Evolutionary conservation across 2,329 filamentous ascomycete genomes (phyloP), one percentile per base, ranked within the genome.

Genomic region (Aspergillus uvarum): DNA sequence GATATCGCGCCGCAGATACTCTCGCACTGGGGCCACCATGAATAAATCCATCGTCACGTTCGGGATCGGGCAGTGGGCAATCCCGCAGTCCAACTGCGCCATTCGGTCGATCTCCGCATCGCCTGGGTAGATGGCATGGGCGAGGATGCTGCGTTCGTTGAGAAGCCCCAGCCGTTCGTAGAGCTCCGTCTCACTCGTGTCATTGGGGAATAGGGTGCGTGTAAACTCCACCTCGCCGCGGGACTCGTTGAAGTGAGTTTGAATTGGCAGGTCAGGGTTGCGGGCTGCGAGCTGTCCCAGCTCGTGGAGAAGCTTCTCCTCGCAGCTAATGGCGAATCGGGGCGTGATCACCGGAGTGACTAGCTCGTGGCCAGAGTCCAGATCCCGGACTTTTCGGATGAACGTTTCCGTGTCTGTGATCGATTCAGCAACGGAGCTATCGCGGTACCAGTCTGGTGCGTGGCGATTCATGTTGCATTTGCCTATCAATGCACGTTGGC

Each of bases 201-300:
- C 85, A 0, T 78, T 71, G 0, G 85, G 85, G 65, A 87, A 89
- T 2, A 89, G 73, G 0, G 77, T 70, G 7, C 71, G 73, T 0
- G 86, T 89, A 21, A 81, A 80, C 1, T 76, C 64, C 56, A 87
- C 84, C 70, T 89, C 87, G 60, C 86, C 82, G 65, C 80, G 76
- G 0, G 86, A 85, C 68, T 89, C 87, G 70, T 87, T 85, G 76
- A 89, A 88, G 69, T 89, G 87, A 3, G 86, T 89, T 72, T 89
- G 87, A 32, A 90, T 83, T 0, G 83, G 78, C 21, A 89, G 68
- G 1, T 79, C 70, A 0, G 76, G 75, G 58, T 88, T 77, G 10
- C 76, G 64, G 3, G 66, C 64, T 0, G 83, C 82, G 24, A 89
- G 80, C 1, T 74, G 68, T 0, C 87, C 87, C 1, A 90, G 75